phyloP scores from a whole-genome alignment of 257 asterid genomes.

The Solanum gracilifrons region DNA sequence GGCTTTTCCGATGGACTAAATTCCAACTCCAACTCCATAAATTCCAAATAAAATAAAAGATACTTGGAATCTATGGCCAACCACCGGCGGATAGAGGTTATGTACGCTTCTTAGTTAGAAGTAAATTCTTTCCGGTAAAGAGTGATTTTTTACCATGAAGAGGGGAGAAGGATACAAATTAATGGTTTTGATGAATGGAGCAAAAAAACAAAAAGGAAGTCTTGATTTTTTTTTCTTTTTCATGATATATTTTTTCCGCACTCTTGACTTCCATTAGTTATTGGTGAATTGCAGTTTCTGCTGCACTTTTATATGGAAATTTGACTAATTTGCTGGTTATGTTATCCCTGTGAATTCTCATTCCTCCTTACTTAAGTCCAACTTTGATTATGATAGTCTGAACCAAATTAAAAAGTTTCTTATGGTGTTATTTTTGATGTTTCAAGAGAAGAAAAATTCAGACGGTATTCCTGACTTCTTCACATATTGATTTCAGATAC shows the following conservation, averaged over 20 bases:
- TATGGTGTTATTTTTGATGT: neutral
- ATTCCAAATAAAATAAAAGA: neutral
- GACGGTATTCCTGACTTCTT: neutral
- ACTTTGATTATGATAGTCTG: neutral
- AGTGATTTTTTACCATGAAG: neutral
- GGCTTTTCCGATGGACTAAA: neutral
- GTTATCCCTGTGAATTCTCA: neutral
- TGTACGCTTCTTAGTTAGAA: neutral
- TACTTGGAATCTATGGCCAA: neutral
- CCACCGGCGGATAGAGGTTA: neutral
- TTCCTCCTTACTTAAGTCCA: neutral
- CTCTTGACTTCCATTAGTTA: neutral
- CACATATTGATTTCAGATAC: slow-evolving; percentile 27
- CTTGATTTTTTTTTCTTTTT: neutral
- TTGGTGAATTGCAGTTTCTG: neutral
- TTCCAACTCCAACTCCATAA: neutral
- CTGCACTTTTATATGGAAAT: neutral
- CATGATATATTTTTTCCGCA: neutral
- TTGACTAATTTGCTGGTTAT: neutral
- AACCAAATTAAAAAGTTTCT: neutral
- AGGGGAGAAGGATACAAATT: neutral
- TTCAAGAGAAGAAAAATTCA: neutral
- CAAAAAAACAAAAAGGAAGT: neutral
- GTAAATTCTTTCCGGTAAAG: neutral
- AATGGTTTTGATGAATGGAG: neutral